phyloP scores from a whole-genome alignment of 2,329 filamentous ascomycete species.

The Colletotrichum karsti region DNA sequence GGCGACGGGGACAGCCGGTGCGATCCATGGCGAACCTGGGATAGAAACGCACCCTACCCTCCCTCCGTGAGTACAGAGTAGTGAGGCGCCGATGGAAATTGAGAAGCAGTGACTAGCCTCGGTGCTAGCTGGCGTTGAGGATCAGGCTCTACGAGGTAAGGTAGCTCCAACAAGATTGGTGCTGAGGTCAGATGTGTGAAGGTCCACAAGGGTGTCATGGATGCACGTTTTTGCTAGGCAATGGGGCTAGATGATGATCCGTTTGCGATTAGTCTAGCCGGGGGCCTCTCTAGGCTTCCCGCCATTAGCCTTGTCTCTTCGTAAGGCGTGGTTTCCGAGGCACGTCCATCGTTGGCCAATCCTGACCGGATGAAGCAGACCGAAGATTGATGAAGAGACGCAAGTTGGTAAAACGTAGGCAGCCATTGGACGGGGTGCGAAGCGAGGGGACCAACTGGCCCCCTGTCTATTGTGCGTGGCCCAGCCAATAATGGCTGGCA shows the following conservation, averaged over 20 bases:
- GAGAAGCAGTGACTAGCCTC: background rate
- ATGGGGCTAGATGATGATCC: conserved; percentile 8
- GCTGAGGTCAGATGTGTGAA: conserved; percentile 21
- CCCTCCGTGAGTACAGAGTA: background rate
- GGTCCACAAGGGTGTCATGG: conserved; percentile 21
- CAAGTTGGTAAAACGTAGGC: conserved; percentile 5
- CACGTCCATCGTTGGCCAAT: background rate
- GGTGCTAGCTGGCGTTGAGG: background rate
- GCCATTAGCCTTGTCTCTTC: conserved; percentile 2
- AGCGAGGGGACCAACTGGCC: background rate
- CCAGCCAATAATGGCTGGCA: conserved; percentile 26
- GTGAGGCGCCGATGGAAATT: background rate
- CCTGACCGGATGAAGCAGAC: conserved; percentile 14
- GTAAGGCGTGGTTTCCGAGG: conserved; percentile 13
- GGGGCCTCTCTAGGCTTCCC: conserved; percentile 8
- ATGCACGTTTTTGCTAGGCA: background rate
- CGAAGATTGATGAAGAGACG: conserved; percentile 4
- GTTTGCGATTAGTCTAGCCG: background rate
- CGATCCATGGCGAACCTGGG: background rate
- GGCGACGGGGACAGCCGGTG: background rate
- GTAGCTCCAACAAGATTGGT: conserved; percentile 1
- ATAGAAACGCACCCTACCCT: background rate
- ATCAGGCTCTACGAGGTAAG: conserved; percentile 5
- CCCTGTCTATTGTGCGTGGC: conserved; percentile 3
- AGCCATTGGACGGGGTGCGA: conserved; percentile 17